Percentiles rank a stretch among this genome's conserved stretches.
These are phyloP conservation scores for Candida wancherniae DNA, from an alignment of 805 yeast species.

Conservation along the genomic window DNA sequence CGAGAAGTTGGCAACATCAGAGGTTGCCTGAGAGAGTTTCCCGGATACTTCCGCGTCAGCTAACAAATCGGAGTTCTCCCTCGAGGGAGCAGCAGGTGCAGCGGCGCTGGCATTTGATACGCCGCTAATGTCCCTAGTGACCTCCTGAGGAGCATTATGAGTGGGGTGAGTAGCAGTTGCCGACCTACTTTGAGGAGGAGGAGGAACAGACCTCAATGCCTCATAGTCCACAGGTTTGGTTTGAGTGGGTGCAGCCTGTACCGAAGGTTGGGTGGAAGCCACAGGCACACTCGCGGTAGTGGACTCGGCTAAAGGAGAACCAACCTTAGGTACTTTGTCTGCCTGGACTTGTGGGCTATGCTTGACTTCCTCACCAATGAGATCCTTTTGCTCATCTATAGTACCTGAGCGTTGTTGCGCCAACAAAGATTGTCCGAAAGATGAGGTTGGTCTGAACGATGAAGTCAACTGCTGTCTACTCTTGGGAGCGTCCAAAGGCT, in stretches of 20 bases:
- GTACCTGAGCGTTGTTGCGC: conserved; percentile 19
- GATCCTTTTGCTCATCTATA: conserved; percentile 13
- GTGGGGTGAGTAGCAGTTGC: too few species aligned
- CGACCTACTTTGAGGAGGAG: conserved; percentile 29
- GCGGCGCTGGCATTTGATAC: not conserved
- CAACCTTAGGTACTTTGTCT: conserved; percentile 12
- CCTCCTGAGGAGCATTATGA: too few species aligned
- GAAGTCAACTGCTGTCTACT: conserved; percentile 30
- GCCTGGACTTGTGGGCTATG: conserved; percentile 1
- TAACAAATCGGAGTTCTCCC: conserved; percentile 43
- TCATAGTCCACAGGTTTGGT: conserved; percentile 39
- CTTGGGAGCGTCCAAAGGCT: conserved; percentile 26
- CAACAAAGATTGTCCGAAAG: conserved; percentile 74
- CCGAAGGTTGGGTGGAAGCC: conserved; percentile 26
- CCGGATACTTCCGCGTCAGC: conserved; percentile 60
- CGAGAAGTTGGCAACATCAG: conserved; percentile 81
- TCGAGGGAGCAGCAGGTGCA: conserved; percentile 3
- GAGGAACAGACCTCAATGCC: conserved; percentile 46
- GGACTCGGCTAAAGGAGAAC: too few species aligned
- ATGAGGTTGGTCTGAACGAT: conserved; percentile 74
- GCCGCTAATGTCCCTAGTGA: too few species aligned
- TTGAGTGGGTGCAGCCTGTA: not conserved
- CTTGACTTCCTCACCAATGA: conserved; percentile 33
- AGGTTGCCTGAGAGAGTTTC: conserved; percentile 70
- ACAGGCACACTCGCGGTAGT: conserved; percentile 21